A percentile compares a stretch with the other conserved stretches of the same genome.
phyloP scores from a whole-genome alignment of 257 asterid species.

The Eucommia ulmoides region DNA sequence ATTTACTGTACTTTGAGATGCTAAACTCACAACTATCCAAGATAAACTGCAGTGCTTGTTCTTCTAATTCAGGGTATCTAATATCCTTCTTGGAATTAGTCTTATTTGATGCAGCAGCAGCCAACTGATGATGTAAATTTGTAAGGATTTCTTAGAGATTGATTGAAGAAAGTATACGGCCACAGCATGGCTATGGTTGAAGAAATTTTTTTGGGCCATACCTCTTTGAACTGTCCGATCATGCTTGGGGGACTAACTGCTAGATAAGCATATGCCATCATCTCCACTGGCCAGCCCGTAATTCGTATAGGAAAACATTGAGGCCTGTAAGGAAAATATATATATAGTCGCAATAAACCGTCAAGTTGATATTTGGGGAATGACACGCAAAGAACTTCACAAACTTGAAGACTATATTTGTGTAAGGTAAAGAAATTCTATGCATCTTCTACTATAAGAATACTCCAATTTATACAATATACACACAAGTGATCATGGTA shows the following conservation, averaged over 20 bases:
- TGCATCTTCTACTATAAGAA: too few relatives aligned
- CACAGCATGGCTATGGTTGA: too few relatives aligned
- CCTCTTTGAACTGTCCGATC: constrained; percentile 65
- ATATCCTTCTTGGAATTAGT: constrained; percentile 42
- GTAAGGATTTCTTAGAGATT: neutral
- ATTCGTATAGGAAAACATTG: constrained; percentile 78
- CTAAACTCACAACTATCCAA: constrained; percentile 68
- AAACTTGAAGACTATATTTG: too few relatives aligned
- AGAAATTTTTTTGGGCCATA: constrained; percentile 12
- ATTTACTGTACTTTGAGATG: constrained; percentile 80
- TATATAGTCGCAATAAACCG: too few relatives aligned
- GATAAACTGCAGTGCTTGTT: constrained; percentile 66
- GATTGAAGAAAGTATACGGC: too few relatives aligned
- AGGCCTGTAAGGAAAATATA: too few relatives aligned
- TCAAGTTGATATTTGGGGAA: too few relatives aligned
- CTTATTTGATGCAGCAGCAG: constrained; percentile 85
- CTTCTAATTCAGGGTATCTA: constrained; percentile 64
- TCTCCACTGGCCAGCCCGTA: constrained; percentile 88
- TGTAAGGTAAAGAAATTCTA: too few relatives aligned
- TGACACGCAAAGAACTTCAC: too few relatives aligned
- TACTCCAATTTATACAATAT: too few relatives aligned
- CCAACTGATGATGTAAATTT: too few relatives aligned
- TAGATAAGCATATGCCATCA: constrained; percentile 90
- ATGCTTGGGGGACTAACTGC: constrained; percentile 85
- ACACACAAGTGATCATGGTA: too few relatives aligned